Conservation (phyloP, 192 early-diverging fungal species). For the Linnemannia elongata region DNA sequence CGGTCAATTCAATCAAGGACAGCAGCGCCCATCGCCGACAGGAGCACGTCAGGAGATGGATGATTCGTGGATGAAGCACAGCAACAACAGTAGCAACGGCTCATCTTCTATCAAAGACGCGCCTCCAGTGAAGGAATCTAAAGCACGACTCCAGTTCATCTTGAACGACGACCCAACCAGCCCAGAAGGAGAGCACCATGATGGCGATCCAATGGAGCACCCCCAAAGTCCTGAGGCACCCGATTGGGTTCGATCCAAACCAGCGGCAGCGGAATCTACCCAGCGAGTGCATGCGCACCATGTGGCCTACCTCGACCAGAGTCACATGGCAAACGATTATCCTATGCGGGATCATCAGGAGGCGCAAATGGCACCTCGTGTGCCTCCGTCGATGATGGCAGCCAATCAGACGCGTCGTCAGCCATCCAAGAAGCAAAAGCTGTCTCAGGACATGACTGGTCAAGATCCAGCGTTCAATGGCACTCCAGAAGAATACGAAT, state of each 20-base stretch:
- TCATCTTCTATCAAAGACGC: not conserved
- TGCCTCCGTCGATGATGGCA: not conserved
- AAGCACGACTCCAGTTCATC: constrained; percentile 46
- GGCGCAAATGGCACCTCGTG: not conserved
- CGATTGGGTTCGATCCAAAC: constrained; percentile 8
- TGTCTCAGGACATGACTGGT: constrained; percentile 17
- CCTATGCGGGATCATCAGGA: not conserved
- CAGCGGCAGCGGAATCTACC: not conserved
- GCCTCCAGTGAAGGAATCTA: constrained; percentile 26
- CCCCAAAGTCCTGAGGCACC: constrained; percentile 5
- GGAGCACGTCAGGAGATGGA: constrained; percentile 3
- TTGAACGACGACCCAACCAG: constrained; percentile 38
- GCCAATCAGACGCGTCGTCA: constrained; percentile 10
- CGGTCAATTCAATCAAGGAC: not conserved
- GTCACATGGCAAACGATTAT: constrained; percentile 14
- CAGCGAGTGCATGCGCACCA: not conserved
- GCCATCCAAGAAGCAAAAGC: constrained; percentile 18
- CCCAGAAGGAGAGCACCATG: constrained; percentile 14
- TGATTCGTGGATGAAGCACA: constrained; percentile 12
- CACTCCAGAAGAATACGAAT: constrained; percentile 24
- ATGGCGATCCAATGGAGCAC: constrained; percentile 14
- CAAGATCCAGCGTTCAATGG: not conserved
- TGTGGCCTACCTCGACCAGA: not conserved
- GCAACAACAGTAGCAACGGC: constrained; percentile 5
- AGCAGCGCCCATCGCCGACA: not conserved